phyloP scores from a whole-genome alignment of 2,329 filamentous ascomycete species.

The Amylocarpus encephaloides region DNA sequence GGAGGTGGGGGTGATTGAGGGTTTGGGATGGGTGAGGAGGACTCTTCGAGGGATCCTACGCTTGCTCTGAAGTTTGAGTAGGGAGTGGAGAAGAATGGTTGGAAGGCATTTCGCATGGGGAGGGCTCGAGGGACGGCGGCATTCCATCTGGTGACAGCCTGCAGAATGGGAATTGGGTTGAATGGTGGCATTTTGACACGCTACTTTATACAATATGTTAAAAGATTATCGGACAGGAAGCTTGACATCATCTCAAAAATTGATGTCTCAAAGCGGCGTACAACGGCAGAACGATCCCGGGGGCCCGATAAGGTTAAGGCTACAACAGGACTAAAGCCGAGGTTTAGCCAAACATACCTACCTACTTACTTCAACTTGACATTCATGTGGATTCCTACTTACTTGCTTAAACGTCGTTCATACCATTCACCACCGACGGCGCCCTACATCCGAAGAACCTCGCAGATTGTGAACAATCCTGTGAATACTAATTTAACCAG shows the following conservation, averaged over 20 bases:
- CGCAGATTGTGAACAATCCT: no score
- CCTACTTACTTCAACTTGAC: no score
- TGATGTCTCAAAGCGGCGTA: neutral
- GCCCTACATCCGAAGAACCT: no score
- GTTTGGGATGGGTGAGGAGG: neutral
- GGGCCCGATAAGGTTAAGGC: neutral
- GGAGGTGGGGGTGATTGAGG: neutral
- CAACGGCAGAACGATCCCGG: neutral
- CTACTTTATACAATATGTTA: neutral
- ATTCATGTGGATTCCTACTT: no score
- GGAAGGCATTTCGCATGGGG: no score
- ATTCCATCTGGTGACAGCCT: neutral
- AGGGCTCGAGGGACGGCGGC: no score
- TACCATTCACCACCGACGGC: no score
- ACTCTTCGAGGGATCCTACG: no score
- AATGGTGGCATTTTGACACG: neutral
- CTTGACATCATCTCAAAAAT: neutral
- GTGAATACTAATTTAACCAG: no score
- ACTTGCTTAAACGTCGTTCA: no score
- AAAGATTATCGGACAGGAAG: neutral
- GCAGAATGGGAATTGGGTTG: constrained; percentile 1
- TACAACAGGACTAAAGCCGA: neutral
- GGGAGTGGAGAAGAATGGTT: no score
- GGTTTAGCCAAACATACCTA: neutral
- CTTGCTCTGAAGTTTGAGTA: no score